Conservation (phyloP, 495 filamentous ascomycete species). For the Xylaria intraflava region DNA sequence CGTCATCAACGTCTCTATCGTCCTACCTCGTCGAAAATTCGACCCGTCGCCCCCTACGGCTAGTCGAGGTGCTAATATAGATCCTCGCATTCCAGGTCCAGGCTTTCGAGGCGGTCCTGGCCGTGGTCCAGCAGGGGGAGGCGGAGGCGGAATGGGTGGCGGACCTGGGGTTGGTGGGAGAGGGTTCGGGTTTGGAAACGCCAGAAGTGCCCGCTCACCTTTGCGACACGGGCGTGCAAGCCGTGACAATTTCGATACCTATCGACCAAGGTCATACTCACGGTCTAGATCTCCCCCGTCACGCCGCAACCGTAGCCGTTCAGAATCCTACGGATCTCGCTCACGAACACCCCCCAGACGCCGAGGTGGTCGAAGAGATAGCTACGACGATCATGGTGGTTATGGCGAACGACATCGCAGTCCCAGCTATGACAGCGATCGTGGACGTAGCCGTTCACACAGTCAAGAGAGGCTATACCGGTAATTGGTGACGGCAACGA, state of each 20-base stretch:
- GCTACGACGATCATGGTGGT: conserved; percentile 36
- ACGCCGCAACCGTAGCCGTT: conserved; percentile 37
- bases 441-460: conserved; percentile 22
- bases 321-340: conserved; percentile 25
- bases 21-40: conserved; percentile 71
- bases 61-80: conserved; percentile 42
- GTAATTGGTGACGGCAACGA: not conserved
- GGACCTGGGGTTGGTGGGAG: conserved; percentile 27
- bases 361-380: conserved; percentile 30
- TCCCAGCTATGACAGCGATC: conserved; percentile 20
- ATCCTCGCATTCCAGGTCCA: conserved; percentile 39
- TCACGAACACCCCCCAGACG: conserved; percentile 22
- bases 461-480: conserved; percentile 22
- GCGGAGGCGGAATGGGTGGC: conserved; percentile 15
- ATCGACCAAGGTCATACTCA: conserved; percentile 47
- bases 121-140: conserved; percentile 21
- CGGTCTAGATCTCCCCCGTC: conserved; percentile 50
- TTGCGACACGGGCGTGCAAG: conserved; percentile 33
- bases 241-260: conserved; percentile 45
- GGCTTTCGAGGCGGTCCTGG: conserved; percentile 20
- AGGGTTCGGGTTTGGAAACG: conserved; percentile 18
- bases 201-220: conserved; percentile 32
- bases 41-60: conserved; percentile 46
- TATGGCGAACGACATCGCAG: conserved; percentile 46
- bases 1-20: conserved; percentile 84